Evolutionary conservation across 1,139 yeast genomes (phyloP), one percentile per base, ranked within the genome.

Genomic region (Blastobotrys illinoisensis): DNA sequence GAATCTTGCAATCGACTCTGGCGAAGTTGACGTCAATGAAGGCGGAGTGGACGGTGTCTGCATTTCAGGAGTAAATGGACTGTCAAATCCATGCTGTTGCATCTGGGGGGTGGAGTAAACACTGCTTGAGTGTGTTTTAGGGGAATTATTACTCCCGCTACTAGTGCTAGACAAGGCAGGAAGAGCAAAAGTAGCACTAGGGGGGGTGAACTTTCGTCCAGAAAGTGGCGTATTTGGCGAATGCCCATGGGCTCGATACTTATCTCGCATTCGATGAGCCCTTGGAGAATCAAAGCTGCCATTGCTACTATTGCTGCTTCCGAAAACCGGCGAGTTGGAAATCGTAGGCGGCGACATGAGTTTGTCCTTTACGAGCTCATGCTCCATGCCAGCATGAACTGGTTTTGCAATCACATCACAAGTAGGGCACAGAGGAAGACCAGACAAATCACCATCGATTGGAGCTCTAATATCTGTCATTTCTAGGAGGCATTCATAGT

Each of bases 331-430:
- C 16, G 40, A 32, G 13, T 4, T 5, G 13, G 40, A 13, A 16
- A 32, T 44, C 2, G 44, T 24, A 7, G 51, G 47, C 13, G 43
- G 14, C 16, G 20, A 21, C 20, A 58, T 51, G 32, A 62, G 46
- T 50, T 54, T 57, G 14, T 56, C 58, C 47, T 54, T 56, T 21
- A 64, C 54, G 21, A 65, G 47, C n/a, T 64, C 68, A 23, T 60
- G 58, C 43, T 57, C 55, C 9, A 64, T 50, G 2, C 56, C 43
- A 3, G 48, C 21, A 48, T 63, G 64, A 18, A 51, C 48, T 3
- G 69, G 69, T 20, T 54, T 55, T 3, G 65, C 66, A 5, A 58
- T 49, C 9, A 55, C 59, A 44, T 62, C 65, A 49, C 69, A 65
- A 2, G 62, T 63, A 1, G 68, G 62, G 49, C 69, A 65, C 16